Evolutionary conservation across 2,329 filamentous ascomycete genomes (phyloP), one percentile per base, ranked within the genome.

Genomic region (Nectriaceae sp.): DNA sequence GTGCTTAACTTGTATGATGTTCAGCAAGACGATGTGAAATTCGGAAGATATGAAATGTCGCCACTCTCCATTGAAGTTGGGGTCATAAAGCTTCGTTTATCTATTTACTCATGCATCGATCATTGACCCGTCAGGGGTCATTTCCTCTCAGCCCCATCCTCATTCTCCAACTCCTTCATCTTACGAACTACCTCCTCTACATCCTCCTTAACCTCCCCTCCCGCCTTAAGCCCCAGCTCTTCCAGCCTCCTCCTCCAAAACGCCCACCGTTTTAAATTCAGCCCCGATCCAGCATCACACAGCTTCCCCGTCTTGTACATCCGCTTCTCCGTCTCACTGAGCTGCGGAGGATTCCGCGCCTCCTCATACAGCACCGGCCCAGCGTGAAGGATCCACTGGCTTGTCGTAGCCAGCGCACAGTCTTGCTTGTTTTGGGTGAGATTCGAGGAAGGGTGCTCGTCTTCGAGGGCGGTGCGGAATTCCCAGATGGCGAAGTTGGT

Each of bases 361-460:
- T 61, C 47, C 15, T 50, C 37, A 39, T 61, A 50, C 45, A 68
- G 36, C 13, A 46, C 48, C 52, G 49, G 46, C 22, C 66, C 65
- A 1, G 66, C 67, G 47, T 67, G 57, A 19, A 35, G 38, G 38
- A 69, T 54, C 65, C 65, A 70, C 47, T 66, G 62, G 43, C 56
- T 56, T 5, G 57, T 54, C 11, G 57, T 53, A 21, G 49, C 52
- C 19, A 68, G 48, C 6, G 44, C 38, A 3, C 54, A 53, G 21
- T 65, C 52, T 21, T 54, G 54, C 11, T 46, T 49, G 4, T 40
- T 41, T n/a, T n/a, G n/a, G n/a, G n/a, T n/a, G n/a, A n/a, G n/a
- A n/a, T n/a, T n/a, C 8, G 52, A 43, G 8, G 50, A 24, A n/a
- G 49, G 49, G 5, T 53, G 52, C 18, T 50, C 19, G 50, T 62